These are phyloP conservation scores for Rhododendron simsii DNA, from an alignment of 148 eudicot genomes.

Conservation along the genomic window DNA sequence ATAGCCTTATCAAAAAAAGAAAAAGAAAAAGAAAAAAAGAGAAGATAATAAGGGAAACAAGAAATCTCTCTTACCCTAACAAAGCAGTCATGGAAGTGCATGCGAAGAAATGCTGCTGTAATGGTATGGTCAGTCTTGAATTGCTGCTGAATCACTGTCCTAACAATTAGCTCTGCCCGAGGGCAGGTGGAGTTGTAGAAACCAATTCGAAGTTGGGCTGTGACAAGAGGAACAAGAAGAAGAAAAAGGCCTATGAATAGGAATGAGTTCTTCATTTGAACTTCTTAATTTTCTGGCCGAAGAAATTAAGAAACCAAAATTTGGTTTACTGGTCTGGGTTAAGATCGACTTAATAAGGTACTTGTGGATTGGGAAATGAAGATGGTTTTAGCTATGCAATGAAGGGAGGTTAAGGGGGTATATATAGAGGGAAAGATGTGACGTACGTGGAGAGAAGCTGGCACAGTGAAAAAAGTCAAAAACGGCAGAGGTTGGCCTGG, in stretches of 20 bases:
- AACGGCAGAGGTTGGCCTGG: too few relatives aligned
- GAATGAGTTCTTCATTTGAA: background rate
- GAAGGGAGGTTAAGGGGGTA: background rate
- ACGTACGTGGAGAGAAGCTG: background rate
- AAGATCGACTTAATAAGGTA: background rate
- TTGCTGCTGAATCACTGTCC: slow-evolving; percentile 14
- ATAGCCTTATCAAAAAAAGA: too few relatives aligned
- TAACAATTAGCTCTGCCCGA: slow-evolving; percentile 21
- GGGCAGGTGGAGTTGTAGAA: slow-evolving; percentile 16
- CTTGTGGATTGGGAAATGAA: background rate
- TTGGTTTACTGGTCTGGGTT: background rate
- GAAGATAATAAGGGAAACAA: background rate
- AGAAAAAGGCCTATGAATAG: background rate
- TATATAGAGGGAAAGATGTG: background rate
- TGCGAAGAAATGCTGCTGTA: slow-evolving; percentile 25
- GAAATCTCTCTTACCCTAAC: slow-evolving; percentile 18
- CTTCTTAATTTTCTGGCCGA: background rate
- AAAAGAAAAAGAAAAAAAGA: background rate
- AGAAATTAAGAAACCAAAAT: background rate
- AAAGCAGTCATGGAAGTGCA: slow-evolving; percentile 37
- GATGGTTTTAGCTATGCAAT: background rate
- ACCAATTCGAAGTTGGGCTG: slow-evolving; percentile 15
- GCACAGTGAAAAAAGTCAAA: background rate
- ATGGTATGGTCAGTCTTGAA: slow-evolving; percentile 5
- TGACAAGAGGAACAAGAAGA: background rate